Percentiles rank a stretch among this genome's conserved stretches.
phyloP scores from a whole-genome alignment of 345 rosid genomes.

The Melaleuca quinquenervia region DNA sequence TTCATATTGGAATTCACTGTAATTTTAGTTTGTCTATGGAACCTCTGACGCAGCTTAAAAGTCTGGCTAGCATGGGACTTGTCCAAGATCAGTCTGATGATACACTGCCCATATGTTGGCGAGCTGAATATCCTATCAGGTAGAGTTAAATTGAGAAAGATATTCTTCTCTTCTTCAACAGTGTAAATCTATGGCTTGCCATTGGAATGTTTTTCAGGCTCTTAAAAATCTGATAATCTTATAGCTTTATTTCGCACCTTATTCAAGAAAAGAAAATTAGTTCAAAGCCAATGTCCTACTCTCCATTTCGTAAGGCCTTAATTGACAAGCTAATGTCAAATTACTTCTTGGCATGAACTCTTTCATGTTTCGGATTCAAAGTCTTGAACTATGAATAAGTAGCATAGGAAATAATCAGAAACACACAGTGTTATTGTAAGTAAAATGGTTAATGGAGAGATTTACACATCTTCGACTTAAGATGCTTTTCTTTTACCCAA shows the following conservation, averaged over 20 bases:
- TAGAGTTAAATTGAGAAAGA: constrained; percentile 3
- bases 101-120: constrained; percentile 79
- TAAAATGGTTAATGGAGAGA: not conserved
- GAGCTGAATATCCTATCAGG: constrained; percentile 46
- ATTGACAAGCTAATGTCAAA: not conserved
- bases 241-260: not conserved
- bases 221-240: not conserved
- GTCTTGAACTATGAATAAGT: not conserved
- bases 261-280: not conserved
- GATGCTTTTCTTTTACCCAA: not conserved
- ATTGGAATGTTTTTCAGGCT: not conserved
- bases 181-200: not conserved
- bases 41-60: constrained; percentile 39
- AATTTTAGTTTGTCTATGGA: not conserved
- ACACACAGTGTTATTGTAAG: not conserved
- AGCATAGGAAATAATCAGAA: not conserved
- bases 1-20: not conserved
- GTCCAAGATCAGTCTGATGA: constrained; percentile 46
- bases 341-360: not conserved
- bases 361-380: not conserved
- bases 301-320: not conserved
- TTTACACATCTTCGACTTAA: not conserved
- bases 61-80: constrained; percentile 33
- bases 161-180: not conserved
- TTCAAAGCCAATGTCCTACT: not conserved